Conservation (phyloP, 495 filamentous ascomycete species). For the Cudoniella acicularis region DNA sequence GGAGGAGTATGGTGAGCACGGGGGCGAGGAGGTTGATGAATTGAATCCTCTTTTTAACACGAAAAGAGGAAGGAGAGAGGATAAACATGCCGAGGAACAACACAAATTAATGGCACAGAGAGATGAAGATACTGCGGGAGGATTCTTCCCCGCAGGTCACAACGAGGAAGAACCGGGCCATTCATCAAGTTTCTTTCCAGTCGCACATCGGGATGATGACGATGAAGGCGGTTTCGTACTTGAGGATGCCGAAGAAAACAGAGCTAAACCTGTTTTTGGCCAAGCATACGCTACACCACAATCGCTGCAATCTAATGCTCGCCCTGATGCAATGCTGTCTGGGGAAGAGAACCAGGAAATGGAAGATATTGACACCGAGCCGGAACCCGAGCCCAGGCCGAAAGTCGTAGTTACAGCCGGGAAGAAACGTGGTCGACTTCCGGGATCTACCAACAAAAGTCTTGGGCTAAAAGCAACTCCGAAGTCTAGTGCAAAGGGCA, state of each 20-base stretch:
- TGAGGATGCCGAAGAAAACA: slow-evolving; percentile 17
- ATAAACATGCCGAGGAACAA: slow-evolving; percentile 19
- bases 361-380: slow-evolving; percentile 11
- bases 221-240: slow-evolving; percentile 24
- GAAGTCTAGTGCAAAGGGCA: too few relatives aligned
- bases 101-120: slow-evolving; percentile 18
- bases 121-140: slow-evolving; percentile 50
- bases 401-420: neutral
- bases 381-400: too few relatives aligned
- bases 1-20: slow-evolving; percentile 67
- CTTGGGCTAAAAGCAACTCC: neutral
- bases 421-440: slow-evolving; percentile 18
- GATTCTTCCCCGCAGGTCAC: slow-evolving; percentile 50
- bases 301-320: slow-evolving; percentile 5
- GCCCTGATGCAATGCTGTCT: neutral
- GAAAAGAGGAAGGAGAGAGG: slow-evolving; percentile 20
- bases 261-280: neutral
- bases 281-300: slow-evolving; percentile 21
- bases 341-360: slow-evolving; percentile 9
- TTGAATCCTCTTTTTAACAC: slow-evolving; percentile 32
- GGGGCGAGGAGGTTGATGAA: slow-evolving; percentile 37
- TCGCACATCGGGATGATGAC: slow-evolving; percentile 23
- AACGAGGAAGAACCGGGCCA: slow-evolving; percentile 22
- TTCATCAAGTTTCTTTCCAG: slow-evolving; percentile 22
- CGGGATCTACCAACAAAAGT: slow-evolving; percentile 6